Evolutionary conservation across 2,329 filamentous ascomycete genomes (phyloP).

Genomic region (Stylonectria norvegica): DNA sequence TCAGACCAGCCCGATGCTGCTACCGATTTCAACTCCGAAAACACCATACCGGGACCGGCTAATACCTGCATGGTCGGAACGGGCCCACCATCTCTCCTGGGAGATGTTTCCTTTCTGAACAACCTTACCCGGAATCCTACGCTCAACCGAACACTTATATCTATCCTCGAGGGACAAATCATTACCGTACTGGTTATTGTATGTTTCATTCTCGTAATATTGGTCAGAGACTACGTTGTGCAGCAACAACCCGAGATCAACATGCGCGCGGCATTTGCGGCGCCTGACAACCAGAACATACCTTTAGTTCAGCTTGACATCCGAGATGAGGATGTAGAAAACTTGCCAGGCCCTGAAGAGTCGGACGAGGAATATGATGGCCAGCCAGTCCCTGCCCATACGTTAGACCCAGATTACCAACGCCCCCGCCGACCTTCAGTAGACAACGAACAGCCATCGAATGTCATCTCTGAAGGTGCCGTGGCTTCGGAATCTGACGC

Average conservation of each 20-base stretch:
- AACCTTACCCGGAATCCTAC: conserved; percentile 65
- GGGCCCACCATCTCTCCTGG: conserved; percentile 42
- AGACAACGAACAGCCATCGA: too few relatives aligned
- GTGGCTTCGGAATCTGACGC: neutral
- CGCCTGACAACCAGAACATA: conserved; percentile 31
- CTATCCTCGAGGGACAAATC: conserved; percentile 85
- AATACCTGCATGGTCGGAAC: conserved; percentile 7
- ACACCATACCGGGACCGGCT: conserved; percentile 10
- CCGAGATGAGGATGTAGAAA: conserved; percentile 21
- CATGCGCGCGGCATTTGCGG: conserved; percentile 65
- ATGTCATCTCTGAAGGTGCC: too few relatives aligned
- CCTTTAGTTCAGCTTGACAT: conserved; percentile 24
- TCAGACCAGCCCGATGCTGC: conserved; percentile 18
- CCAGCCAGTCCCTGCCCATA: neutral
- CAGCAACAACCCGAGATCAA: conserved; percentile 95
- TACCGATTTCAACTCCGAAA: conserved; percentile 8
- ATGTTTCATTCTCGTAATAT: conserved; percentile 92
- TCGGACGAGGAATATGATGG: conserved; percentile 31
- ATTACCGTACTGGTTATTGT: conserved; percentile 90
- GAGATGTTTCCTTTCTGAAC: conserved; percentile 54
- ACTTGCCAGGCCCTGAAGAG: conserved; percentile 22
- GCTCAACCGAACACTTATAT: conserved; percentile 75
- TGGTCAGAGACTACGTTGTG: conserved; percentile 96
- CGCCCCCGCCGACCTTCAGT: too few relatives aligned
- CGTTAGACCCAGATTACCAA: neutral